phyloP scores from a whole-genome alignment of 495 filamentous ascomycete species.

The Penicillium mononematosum region DNA sequence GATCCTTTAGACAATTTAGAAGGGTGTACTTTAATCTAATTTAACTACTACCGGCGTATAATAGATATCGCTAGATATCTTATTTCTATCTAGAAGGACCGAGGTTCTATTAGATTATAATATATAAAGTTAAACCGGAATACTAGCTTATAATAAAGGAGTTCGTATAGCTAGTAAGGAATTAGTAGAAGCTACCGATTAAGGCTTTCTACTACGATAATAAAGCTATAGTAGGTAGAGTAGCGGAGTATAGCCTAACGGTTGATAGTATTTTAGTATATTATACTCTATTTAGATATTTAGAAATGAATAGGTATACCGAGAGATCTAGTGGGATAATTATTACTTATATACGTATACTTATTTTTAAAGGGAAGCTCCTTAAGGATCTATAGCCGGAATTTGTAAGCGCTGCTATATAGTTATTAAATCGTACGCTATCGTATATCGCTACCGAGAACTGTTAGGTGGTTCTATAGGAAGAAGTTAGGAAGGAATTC shows the following conservation, averaged over 20 bases:
- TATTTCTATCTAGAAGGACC: not conserved
- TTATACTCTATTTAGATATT: not conserved
- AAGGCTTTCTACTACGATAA: conserved; percentile 2
- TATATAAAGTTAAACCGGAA: not conserved
- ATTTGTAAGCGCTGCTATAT: not conserved
- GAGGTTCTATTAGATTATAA: not conserved
- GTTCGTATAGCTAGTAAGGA: not conserved
- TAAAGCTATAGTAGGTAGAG: not conserved
- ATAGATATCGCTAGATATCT: conserved; percentile 2
- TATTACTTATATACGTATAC: not conserved
- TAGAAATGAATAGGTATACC: not conserved
- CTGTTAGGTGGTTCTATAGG: not conserved
- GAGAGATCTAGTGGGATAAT: not conserved
- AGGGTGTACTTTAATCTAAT: not conserved
- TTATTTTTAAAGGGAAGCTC: not conserved
- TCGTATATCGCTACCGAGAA: not conserved
- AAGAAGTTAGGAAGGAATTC: too few species aligned
- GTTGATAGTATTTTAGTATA: not conserved
- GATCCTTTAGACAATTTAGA: not conserved
- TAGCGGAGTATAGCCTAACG: not conserved
- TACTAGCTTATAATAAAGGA: not conserved
- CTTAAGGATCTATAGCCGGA: not conserved
- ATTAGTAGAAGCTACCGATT: not conserved
- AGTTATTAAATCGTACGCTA: not conserved
- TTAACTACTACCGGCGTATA: not conserved